Conservation (phyloP, 2,329 filamentous ascomycete genomes). For the Ophiocordyceps camponoti-rufipedis region DNA sequence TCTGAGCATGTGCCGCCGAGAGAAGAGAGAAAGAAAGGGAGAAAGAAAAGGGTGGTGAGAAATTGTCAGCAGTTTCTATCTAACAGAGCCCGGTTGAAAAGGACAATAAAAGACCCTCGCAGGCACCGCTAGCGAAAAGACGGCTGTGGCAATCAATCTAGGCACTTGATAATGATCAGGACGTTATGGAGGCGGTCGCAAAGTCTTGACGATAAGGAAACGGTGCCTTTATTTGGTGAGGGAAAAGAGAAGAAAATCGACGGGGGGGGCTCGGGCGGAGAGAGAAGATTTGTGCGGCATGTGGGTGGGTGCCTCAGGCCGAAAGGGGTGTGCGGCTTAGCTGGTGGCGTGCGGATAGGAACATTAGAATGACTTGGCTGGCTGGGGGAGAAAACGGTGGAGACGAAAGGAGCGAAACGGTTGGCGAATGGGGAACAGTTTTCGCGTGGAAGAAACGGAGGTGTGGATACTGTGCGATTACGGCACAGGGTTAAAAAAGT, state of each 20-base stretch:
- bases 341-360: no score
- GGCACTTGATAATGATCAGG: conserved; percentile 87
- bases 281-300: not conserved
- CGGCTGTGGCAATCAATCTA: conserved; percentile 54
- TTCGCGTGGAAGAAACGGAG: no score
- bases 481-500: not conserved
- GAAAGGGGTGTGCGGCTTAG: no score
- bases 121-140: conserved; percentile 98
- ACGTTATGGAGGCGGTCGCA: conserved; percentile 49
- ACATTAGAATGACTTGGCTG: no score
- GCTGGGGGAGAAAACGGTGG: no score
- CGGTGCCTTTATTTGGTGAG: conserved; percentile 42
- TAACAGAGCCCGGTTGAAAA: conserved; percentile 69
- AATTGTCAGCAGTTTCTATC: conserved; percentile 84
- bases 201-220: conserved; percentile 91
- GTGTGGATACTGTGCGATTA: no score
- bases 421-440: no score
- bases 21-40: not conserved
- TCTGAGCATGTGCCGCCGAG: not conserved
- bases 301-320: conserved; percentile 11
- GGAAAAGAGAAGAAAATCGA: conserved; percentile 14
- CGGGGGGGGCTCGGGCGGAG: conserved; percentile 5
- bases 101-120: conserved; percentile 20
- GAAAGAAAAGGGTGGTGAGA: not conserved
- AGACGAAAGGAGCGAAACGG: no score